Conservation (phyloP, 257 asterid species). For the Rehmannia glutinosa region DNA sequence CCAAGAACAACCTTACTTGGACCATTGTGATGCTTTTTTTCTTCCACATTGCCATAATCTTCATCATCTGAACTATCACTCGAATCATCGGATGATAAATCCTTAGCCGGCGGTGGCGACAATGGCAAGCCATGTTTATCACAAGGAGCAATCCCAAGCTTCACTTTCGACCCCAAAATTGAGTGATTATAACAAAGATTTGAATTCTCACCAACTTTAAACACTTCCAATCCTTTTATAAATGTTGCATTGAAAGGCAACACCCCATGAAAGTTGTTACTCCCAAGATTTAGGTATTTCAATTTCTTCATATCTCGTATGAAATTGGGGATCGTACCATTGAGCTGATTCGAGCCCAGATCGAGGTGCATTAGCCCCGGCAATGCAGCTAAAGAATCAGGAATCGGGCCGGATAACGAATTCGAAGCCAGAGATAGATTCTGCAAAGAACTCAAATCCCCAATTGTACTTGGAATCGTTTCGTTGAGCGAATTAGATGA, state of each 20-base stretch:
- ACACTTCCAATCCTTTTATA: slow-evolving; percentile 46
- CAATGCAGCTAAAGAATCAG: slow-evolving; percentile 61
- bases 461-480: slow-evolving; percentile 62
- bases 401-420: slow-evolving; percentile 61
- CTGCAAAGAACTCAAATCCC: slow-evolving; percentile 53
- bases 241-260: slow-evolving; percentile 82
- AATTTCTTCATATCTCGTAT: slow-evolving; percentile 55
- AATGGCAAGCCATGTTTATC: slow-evolving; percentile 78
- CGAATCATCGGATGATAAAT: slow-evolving; percentile 35
- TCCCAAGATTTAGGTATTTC: slow-evolving; percentile 69
- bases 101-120: slow-evolving; percentile 83
- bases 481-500: slow-evolving; percentile 73
- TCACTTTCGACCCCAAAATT: slow-evolving; percentile 48
- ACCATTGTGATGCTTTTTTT: slow-evolving; percentile 50
- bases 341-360: slow-evolving; percentile 74
- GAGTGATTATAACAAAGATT: slow-evolving; percentile 78
- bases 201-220: slow-evolving; percentile 68
- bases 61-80: slow-evolving; percentile 32
- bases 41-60: slow-evolving; percentile 32
- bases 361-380: slow-evolving; percentile 65
- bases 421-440: slow-evolving; percentile 67
- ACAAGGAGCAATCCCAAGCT: slow-evolving; percentile 90
- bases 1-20: slow-evolving; percentile 93
- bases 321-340: slow-evolving; percentile 79
- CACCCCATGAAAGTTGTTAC: slow-evolving; percentile 72